phyloP scores from a whole-genome alignment of 163 green algal species.

The Smithsoniella earleae region DNA sequence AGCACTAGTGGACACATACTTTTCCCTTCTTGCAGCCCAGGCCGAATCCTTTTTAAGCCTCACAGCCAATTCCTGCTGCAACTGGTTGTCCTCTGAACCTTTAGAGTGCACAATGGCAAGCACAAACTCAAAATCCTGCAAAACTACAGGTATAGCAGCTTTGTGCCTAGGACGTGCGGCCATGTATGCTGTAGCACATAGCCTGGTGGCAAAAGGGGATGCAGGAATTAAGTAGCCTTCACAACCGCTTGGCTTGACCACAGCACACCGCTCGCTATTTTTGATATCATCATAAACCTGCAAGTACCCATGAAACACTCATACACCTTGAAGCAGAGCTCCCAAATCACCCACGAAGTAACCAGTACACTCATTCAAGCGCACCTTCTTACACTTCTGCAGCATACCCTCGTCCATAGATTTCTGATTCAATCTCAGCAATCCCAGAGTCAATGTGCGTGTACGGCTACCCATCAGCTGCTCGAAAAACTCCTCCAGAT shows the following conservation, averaged over 20 bases:
- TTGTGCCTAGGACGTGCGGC: constrained; percentile 1
- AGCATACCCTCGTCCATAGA: constrained; percentile 1
- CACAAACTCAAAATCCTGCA: not conserved
- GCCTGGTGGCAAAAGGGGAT: not conserved
- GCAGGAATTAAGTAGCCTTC: constrained; percentile 22
- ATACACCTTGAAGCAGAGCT: not conserved
- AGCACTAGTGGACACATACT: not conserved
- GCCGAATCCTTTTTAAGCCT: not conserved
- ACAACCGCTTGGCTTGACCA: not conserved
- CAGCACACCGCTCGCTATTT: not conserved
- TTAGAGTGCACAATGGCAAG: not conserved
- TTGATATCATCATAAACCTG: constrained; percentile 11
- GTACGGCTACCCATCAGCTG: constrained; percentile 12
- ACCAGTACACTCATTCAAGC: too few species aligned
- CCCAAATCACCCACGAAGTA: too few species aligned
- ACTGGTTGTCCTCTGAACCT: not conserved
- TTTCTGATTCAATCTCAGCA: not conserved
- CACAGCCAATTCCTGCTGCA: not conserved
- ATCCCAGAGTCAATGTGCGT: constrained; percentile 3
- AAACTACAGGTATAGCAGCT: not conserved
- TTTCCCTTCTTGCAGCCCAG: not conserved
- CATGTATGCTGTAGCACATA: constrained; percentile 11
- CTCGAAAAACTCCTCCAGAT: constrained; percentile 21
- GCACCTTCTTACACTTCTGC: not conserved
- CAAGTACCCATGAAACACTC: too few species aligned